Base-by-base conservation (phyloP, 805 yeast genomes). In the Kodamaea sagamina region DNA sequence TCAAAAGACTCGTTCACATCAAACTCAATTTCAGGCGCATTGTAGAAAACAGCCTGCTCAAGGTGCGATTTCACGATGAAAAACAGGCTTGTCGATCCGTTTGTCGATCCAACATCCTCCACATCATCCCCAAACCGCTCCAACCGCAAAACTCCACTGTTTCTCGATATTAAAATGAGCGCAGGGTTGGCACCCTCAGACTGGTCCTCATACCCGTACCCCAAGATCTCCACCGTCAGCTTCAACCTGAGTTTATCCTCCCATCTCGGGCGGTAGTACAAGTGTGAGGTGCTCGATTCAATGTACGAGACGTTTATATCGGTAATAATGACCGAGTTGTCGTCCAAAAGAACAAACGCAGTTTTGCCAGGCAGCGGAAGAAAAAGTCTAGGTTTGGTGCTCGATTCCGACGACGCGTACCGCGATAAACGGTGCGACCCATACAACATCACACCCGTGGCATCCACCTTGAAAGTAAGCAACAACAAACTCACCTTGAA, bases 41-140 rank as follows among this genome's bases (percentile, higher is more conserved):
- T 19, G 48, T 79, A 86, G 53, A 82, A 84, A 1, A 90, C 78
- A 0, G 90, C 96, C 62, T 90, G 97, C 51, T 85, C 93, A 16
- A 92, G 78, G 52, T 83, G 90, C 0, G 88, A 77, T 56, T 82
- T 83, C 25, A 86, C 69, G 10, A 29, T 29, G 11, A 29, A 29
- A 19, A 29, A 19, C 17, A 19, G 34, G 11, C 18, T 29, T 36
- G 81, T 71, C n/a, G n/a, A n/a, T n/a, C n/a, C n/a, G n/a, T n/a
- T n/a, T n/a, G 3, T 22, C 0, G 55, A 54, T 16, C 52, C 50
- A 7, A 55, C 44, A 54, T 59, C 4, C 2, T 50, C 55, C 5
- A 58, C 43, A 12, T 9, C 34, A 8, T 54, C 63, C 1, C 57
- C 48, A 40, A 68, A 68, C 24, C 81, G 58, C 44, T 83, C 86